Percentiles rank a stretch among this genome's conserved stretches.
phyloP scores from a whole-genome alignment of 2,329 filamentous ascomycete genomes.

The Tolypocladium guangdongense region DNA sequence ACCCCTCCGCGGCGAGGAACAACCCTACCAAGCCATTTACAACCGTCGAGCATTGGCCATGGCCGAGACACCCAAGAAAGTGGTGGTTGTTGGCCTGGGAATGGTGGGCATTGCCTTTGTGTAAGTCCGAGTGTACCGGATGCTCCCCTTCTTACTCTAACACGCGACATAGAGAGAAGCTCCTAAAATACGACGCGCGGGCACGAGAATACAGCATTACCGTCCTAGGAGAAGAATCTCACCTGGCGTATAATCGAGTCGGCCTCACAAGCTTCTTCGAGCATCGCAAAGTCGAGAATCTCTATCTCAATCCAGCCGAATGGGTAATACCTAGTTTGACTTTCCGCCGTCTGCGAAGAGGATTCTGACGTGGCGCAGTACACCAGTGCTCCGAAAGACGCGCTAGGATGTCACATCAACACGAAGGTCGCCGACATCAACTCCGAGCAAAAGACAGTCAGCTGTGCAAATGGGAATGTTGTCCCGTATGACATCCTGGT shows the following conservation, averaged over 20 bases:
- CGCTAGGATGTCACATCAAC: slow-evolving; percentile 65
- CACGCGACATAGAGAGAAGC: slow-evolving; percentile 56
- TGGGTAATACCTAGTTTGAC: slow-evolving; percentile 45
- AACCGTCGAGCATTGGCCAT: neutral
- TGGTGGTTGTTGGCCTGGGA: slow-evolving; percentile 78
- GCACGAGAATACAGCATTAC: slow-evolving; percentile 67
- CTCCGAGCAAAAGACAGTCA: slow-evolving; percentile 51
- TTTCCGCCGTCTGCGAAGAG: neutral
- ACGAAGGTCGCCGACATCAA: slow-evolving; percentile 58
- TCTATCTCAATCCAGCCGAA: slow-evolving; percentile 78
- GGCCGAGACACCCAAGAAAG: slow-evolving; percentile 36
- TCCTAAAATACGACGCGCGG: slow-evolving; percentile 73
- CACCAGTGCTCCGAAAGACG: slow-evolving; percentile 50
- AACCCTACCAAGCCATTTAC: no score
- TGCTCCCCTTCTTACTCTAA: neutral
- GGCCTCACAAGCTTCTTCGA: slow-evolving; percentile 84
- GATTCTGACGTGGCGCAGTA: slow-evolving; percentile 38
- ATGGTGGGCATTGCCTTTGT: slow-evolving; percentile 90
- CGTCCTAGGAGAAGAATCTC: slow-evolving; percentile 78
- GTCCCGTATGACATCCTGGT: slow-evolving; percentile 73
- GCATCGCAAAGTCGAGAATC: slow-evolving; percentile 70
- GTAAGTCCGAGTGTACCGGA: slow-evolving; percentile 36
- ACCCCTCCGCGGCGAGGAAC: no score
- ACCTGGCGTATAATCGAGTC: slow-evolving; percentile 85
- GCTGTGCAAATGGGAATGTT: slow-evolving; percentile 56